Base-by-base conservation (phyloP, 2,329 filamentous ascomycete genomes). In the Magnaporthales sp. region DNA sequence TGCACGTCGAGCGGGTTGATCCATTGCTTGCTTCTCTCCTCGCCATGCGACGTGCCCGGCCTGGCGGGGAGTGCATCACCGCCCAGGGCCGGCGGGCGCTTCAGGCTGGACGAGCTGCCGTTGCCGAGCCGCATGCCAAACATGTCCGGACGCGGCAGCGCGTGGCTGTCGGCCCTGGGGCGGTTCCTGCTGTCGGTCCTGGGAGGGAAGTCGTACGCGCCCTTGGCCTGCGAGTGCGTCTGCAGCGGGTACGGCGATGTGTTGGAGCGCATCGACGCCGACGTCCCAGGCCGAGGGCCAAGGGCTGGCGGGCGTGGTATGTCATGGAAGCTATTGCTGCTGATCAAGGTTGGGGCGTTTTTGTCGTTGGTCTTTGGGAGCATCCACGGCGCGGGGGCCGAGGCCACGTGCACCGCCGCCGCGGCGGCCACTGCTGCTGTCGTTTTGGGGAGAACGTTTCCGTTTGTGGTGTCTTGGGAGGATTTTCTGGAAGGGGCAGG, bases 1-100 rank as follows among this genome's bases (percentile, higher is more conserved):
- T 83, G 79, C 32, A 81, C 77, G 13, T 83, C 80, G n/a, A 84
- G 75, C 0, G 83, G 80, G 68, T 81, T 82, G 7, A 80, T 75
- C 76, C 80, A 81, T 4, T 77, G 75, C 66, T 77, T 79, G 61
- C 74, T 77, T 27, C 72, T 76, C 4, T 74, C 4, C 68, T 72
- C 5, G 75, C 73, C 15, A 75, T 80, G 15, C 73, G 77, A 13
- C 76, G 79, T 67, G 64, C 69, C 67, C 4, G 70, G 69, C 29
- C 68, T 68, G 27, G 76, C 26, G 72, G 74, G 69, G 72, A 73
- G 69, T 3, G 75, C 75, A 7, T 73, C 74, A 2, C 75, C 75
- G 26, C 75, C 73, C 19, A 73, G 69, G 8, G 73, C 72, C 1
- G 76, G 72, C 11, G 76, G 73, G 2, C 54, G 54, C 54, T 22